A percentile compares a stretch with the other conserved stretches of the same genome.
phyloP scores from a whole-genome alignment of 495 filamentous ascomycete species.

The Lophium mytilinum region DNA sequence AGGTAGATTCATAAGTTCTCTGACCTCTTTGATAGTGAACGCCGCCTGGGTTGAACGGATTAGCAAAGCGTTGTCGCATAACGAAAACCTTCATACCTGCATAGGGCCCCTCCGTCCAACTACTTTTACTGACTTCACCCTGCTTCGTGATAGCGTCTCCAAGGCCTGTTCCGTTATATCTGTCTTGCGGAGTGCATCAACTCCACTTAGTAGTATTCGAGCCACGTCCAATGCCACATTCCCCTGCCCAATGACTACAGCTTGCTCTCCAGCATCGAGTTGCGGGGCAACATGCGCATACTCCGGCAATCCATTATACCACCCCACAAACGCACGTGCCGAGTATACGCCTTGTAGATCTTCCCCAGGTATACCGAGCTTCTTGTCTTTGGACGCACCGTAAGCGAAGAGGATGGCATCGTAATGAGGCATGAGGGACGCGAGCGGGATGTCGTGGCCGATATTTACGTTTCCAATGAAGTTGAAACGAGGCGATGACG shows the following conservation, averaged over 20 bases:
- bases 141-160: constrained; percentile 62
- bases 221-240: constrained; percentile 95
- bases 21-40: constrained; percentile 88
- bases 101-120: constrained; percentile 82
- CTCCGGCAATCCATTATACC: constrained; percentile 95
- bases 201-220: constrained; percentile 67
- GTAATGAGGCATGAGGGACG: constrained; percentile 69
- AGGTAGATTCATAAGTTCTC: constrained; percentile 77
- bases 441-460: constrained; percentile 63
- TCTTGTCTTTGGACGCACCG: constrained; percentile 75
- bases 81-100: constrained; percentile 46
- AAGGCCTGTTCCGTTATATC: constrained; percentile 83
- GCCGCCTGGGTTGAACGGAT: constrained; percentile 50
- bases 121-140: constrained; percentile 69
- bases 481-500: constrained; percentile 69
- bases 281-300: constrained; percentile 68
- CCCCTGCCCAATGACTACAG: constrained; percentile 85
- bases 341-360: constrained; percentile 69
- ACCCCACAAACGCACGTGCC: constrained; percentile 89
- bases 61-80: neutral
- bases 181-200: constrained; percentile 65
- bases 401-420: constrained; percentile 90
- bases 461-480: constrained; percentile 87
- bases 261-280: constrained; percentile 70
- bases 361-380: constrained; percentile 76